These are phyloP conservation scores for Boletus patriciae DNA, from an alignment of 768 basidiomycete species.

Conservation along the genomic window DNA sequence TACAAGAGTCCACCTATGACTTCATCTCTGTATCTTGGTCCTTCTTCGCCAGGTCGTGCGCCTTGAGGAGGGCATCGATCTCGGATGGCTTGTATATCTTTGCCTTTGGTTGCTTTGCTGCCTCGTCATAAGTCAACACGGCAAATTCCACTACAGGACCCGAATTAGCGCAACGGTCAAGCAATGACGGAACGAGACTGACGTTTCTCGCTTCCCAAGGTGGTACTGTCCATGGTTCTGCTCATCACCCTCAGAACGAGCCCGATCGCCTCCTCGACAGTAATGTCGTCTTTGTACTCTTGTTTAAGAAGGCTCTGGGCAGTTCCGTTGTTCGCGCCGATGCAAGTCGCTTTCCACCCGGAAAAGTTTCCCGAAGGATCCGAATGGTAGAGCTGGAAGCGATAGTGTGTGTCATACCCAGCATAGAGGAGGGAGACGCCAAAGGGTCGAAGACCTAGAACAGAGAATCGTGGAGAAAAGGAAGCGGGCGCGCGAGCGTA, in stretches of 20 bases:
- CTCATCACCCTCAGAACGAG: slow-evolving; percentile 94
- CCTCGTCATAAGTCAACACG: slow-evolving; percentile 81
- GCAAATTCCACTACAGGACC: slow-evolving; percentile 86
- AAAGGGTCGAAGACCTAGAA: slow-evolving; percentile 88
- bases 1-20: slow-evolving; percentile 32
- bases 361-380: slow-evolving; percentile 99
- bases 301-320: slow-evolving; percentile 95
- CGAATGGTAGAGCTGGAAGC: slow-evolving; percentile 97
- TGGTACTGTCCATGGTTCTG: slow-evolving; percentile 99
- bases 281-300: slow-evolving; percentile 96
- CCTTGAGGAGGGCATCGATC: slow-evolving; percentile 77
- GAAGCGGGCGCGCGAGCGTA: neutral
- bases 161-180: neutral
- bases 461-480: neutral
- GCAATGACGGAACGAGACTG: slow-evolving; percentile 42
- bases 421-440: slow-evolving; percentile 97
- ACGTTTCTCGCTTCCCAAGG: slow-evolving; percentile 95
- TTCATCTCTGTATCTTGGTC: slow-evolving; percentile 82
- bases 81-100: slow-evolving; percentile 91
- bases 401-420: slow-evolving; percentile 93
- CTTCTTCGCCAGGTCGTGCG: slow-evolving; percentile 86
- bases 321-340: slow-evolving; percentile 97
- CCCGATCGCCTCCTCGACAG: slow-evolving; percentile 88
- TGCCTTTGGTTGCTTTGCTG: slow-evolving; percentile 75
- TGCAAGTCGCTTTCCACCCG: slow-evolving; percentile 98